Conservation (phyloP, 305 asterid species). For the Ilex paraguariensis region DNA sequence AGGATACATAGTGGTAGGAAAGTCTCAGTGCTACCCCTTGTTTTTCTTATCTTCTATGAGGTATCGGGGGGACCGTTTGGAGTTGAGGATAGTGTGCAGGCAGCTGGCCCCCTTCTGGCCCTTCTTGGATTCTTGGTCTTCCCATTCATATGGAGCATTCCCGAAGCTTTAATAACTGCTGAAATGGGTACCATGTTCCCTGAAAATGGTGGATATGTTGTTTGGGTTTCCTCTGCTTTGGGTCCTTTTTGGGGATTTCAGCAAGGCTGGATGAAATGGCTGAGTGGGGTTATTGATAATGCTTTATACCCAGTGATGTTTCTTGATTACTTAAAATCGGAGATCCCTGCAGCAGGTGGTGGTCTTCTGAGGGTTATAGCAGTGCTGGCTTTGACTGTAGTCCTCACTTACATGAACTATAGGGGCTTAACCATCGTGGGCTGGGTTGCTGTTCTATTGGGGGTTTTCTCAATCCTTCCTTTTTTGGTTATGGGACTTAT, state of each 20-base stretch:
- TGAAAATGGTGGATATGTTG: conserved; percentile 4
- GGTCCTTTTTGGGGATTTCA: conserved; percentile 4
- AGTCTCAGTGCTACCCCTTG: conserved; percentile 1
- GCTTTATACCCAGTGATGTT: neutral
- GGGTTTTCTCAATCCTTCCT: conserved; percentile 2
- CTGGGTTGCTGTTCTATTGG: conserved; percentile 1
- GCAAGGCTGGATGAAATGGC: conserved; percentile 4
- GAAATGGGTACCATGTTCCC: conserved; percentile 4
- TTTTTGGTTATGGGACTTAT: neutral
- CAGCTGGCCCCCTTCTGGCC: conserved; percentile 2
- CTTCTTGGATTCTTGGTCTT: neutral
- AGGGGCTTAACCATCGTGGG: conserved; percentile 4
- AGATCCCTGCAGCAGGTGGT: neutral
- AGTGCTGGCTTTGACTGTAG: conserved; percentile 2
- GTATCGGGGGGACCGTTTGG: conserved; percentile 2
- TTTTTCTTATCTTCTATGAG: conserved; percentile 2
- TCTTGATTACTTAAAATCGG: conserved; percentile 3
- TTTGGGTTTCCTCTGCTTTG: conserved; percentile 2
- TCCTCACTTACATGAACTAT: conserved; percentile 3
- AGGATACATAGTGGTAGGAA: neutral
- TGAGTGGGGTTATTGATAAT: neutral
- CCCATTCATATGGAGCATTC: conserved; percentile 4
- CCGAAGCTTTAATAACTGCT: conserved; percentile 1
- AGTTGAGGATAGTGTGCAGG: conserved; percentile 1
- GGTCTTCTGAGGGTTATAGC: neutral